A percentile compares a stretch with the other conserved stretches of the same genome.
phyloP scores from a whole-genome alignment of 495 filamentous ascomycete species.

The Penicillium riverlandense region DNA sequence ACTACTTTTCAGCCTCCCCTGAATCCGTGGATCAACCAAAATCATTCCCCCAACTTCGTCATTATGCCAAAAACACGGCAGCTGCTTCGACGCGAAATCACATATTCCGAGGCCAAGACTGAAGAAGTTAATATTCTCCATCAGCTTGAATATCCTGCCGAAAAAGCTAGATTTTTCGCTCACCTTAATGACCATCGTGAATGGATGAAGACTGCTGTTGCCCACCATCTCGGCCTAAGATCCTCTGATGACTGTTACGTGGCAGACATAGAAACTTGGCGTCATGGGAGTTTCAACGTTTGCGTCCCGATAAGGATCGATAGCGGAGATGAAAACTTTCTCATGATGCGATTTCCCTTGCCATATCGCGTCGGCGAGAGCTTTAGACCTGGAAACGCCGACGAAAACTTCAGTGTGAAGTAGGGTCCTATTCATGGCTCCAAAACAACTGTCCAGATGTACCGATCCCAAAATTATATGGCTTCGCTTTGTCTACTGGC shows the following conservation, averaged over 20 bases:
- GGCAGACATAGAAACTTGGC: slow-evolving; percentile 22
- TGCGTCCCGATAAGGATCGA: slow-evolving; percentile 27
- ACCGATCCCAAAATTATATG: slow-evolving; percentile 12
- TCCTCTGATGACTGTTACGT: slow-evolving; percentile 7
- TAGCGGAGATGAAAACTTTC: slow-evolving; percentile 7
- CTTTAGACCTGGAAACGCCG: slow-evolving; percentile 24
- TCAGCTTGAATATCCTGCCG: slow-evolving; percentile 3
- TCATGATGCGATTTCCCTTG: slow-evolving; percentile 31
- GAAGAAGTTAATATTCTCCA: slow-evolving; percentile 9
- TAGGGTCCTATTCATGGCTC: slow-evolving; percentile 28
- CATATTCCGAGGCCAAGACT: slow-evolving; percentile 4
- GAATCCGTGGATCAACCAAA: no score
- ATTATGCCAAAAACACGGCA: not conserved
- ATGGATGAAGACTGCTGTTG: slow-evolving; percentile 10
- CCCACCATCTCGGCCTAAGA: slow-evolving; percentile 8
- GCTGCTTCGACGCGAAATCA: slow-evolving; percentile 6
- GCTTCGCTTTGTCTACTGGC: slow-evolving; percentile 16
- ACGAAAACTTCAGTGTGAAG: slow-evolving; percentile 35
- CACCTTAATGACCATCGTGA: slow-evolving; percentile 1
- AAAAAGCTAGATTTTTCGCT: slow-evolving; percentile 3
- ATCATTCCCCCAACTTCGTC: no score
- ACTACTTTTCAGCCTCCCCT: no score
- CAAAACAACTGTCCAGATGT: slow-evolving; percentile 23
- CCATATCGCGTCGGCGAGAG: slow-evolving; percentile 30
- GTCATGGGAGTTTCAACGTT: slow-evolving; percentile 35